Evolutionary conservation across 345 rosid genomes (phyloP), one percentile per base, ranked within the genome.

Genomic region (Brassica incana): DNA sequence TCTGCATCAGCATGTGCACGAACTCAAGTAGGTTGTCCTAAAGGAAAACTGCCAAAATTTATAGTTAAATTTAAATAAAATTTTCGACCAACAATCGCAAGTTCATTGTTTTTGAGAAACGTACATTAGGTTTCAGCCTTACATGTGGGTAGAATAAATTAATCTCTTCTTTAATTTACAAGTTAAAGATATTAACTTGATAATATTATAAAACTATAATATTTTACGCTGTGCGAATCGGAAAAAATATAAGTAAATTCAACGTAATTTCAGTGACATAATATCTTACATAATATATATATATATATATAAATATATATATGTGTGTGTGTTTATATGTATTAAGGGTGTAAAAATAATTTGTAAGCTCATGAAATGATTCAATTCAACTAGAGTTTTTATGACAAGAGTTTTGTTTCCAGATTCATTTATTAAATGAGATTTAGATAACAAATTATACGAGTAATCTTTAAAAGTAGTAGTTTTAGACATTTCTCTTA

Each of bases 1-100:
- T 65, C 45, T 65, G 43, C 45, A 65, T 33, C 45, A 65, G 67
- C 68, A 65, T 65, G 25, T 65, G 68, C 45, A 65, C 25, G 45
- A 15, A n/a, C 25, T 33, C 68, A 65, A 65, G 45, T 65, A 65
- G 45, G 12, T 15, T 65, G 5, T 65, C 68, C 25, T 32, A n/a
- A 33, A 8, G 25, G 45, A 32, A 32, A 65, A 33, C 45, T 65
- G 45, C 68, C 68, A 33, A 32, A n/a, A 65, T 4, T 65, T 65
- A 8, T 18, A 32, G 43, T 64, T 65, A 65, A 15, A 65, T 14
- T 14, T 15, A n/a, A 15, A 32, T 64, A n/a, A 12, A 65, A 33
- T 0, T 33, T 32, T 15, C 45, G 0, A 33, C 68, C 68, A 32
- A 32, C 25, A 62, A 61, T 62, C 18, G 66, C 38, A 14, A 62